Conservation (phyloP, 176 grass and related monocot species). For the Thalia dealbata region DNA sequence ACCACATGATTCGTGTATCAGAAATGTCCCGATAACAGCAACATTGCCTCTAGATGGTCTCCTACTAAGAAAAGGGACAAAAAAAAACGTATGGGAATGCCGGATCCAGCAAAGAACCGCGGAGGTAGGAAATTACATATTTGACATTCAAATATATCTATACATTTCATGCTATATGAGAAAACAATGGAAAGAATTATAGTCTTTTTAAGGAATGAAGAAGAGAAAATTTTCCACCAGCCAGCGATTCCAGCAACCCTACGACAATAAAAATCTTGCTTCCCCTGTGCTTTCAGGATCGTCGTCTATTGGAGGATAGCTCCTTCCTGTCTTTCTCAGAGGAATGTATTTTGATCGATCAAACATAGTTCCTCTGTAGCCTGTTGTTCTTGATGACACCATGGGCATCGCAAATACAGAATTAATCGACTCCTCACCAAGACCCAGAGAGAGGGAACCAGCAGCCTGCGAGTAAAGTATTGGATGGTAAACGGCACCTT, state of each 20-base stretch:
- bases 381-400: constrained; percentile 81
- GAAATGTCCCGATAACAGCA: no score
- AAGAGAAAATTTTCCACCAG: constrained; percentile 29
- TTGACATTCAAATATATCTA: constrained; percentile 20
- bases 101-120: background rate
- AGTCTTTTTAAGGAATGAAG: constrained; percentile 33
- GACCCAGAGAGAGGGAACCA: constrained; percentile 69
- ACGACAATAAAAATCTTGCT: constrained; percentile 41
- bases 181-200: constrained; percentile 23
- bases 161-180: constrained; percentile 39
- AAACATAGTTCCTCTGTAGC: constrained; percentile 46
- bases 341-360: constrained; percentile 64
- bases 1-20: background rate
- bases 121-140: background rate
- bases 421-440: constrained; percentile 56
- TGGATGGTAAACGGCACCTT: constrained; percentile 15
- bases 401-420: constrained; percentile 86
- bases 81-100: background rate
- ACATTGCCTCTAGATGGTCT: no score
- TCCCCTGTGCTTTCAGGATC: constrained; percentile 33
- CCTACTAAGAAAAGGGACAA: no score
- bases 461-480: constrained; percentile 45
- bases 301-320: constrained; percentile 37
- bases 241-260: constrained; percentile 16
- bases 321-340: constrained; percentile 45